phyloP scores from a whole-genome alignment of 108 stramenopile species.

The Cyclotella kingstonii region DNA sequence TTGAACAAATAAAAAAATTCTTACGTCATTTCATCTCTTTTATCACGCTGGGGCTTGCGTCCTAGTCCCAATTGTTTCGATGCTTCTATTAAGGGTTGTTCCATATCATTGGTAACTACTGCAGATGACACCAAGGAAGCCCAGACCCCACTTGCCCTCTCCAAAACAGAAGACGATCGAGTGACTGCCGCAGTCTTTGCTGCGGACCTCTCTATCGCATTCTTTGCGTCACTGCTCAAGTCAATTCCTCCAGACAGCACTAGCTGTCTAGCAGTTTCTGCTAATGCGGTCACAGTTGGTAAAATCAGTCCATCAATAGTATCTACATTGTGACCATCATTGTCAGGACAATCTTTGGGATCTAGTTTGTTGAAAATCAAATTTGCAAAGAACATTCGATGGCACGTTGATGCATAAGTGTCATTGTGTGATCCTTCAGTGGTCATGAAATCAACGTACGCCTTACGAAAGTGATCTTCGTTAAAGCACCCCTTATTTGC shows the following conservation, averaged over 20 bases:
- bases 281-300: slow-evolving; percentile 65
- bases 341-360: slow-evolving; percentile 82
- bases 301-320: slow-evolving; percentile 82
- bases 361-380: slow-evolving; percentile 45
- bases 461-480: slow-evolving; percentile 66
- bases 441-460: slow-evolving; percentile 84
- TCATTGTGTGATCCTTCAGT: slow-evolving; percentile 83
- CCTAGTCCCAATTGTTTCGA: slow-evolving; percentile 37
- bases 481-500: slow-evolving; percentile 45
- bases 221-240: slow-evolving; percentile 5
- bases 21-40: slow-evolving; percentile 46
- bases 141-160: slow-evolving; percentile 46
- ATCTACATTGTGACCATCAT: slow-evolving; percentile 90
- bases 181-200: slow-evolving; percentile 57
- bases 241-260: slow-evolving; percentile 9
- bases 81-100: slow-evolving; percentile 19
- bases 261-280: slow-evolving; percentile 32
- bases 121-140: slow-evolving; percentile 35
- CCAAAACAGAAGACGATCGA: slow-evolving; percentile 49
- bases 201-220: slow-evolving; percentile 33
- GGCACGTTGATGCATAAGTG: slow-evolving; percentile 86
- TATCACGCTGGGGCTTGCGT: slow-evolving; percentile 16
- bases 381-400: slow-evolving; percentile 93
- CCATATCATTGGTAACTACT: slow-evolving; percentile 29
- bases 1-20: background rate